phyloP scores from a whole-genome alignment of 345 rosid species.

The Luvunga scandens region DNA sequence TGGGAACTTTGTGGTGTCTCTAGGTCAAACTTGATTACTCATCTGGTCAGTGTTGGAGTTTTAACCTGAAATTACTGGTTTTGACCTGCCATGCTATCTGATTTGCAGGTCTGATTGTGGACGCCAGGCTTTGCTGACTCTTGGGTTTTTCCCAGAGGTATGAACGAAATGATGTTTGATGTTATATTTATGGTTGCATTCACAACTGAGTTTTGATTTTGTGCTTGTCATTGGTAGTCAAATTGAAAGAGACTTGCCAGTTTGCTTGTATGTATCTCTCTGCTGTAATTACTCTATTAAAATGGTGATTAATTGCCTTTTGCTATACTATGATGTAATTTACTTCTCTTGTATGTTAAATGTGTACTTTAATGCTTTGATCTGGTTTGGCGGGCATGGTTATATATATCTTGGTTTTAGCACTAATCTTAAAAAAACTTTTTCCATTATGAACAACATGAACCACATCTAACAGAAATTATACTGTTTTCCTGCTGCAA shows the following conservation, averaged over 20 bases:
- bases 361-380: background rate
- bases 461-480: background rate
- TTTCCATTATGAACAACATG: background rate
- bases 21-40: constrained; percentile 42
- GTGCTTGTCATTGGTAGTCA: constrained; percentile 6
- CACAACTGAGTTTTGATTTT: constrained; percentile 1
- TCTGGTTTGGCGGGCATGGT: background rate
- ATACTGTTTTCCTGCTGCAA: background rate
- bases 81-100: constrained; percentile 16
- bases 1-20: constrained; percentile 97
- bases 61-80: constrained; percentile 3
- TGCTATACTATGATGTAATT: background rate
- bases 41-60: constrained; percentile 6
- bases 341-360: background rate
- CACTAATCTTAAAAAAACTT: background rate
- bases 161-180: background rate
- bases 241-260: constrained; percentile 10
- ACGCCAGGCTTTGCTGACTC: constrained; percentile 78
- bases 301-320: background rate
- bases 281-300: background rate
- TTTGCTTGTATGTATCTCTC: constrained; percentile 11
- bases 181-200: background rate
- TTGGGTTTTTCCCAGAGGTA: constrained; percentile 92
- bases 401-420: background rate
- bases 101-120: constrained; percentile 88